phyloP scores from a whole-genome alignment of 371 early-diverging fungal species.

The Mortierella sp. region DNA sequence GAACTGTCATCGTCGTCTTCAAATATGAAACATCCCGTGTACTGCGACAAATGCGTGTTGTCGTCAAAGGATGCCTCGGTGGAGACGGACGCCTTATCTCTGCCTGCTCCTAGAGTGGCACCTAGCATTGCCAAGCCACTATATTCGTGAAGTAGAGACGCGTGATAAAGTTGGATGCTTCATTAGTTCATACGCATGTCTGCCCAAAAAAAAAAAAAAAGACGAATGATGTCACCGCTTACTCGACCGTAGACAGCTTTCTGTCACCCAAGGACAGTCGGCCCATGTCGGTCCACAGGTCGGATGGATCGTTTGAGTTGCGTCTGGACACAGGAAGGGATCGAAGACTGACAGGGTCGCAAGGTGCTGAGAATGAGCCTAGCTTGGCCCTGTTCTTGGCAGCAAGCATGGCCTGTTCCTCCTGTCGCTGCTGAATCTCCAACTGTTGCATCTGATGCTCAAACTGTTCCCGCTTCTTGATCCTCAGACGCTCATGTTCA shows the following conservation, averaged over 20 bases:
- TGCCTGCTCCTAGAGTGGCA: conserved; percentile 7
- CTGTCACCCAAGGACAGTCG: conserved; percentile 33
- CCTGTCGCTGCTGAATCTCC: conserved; percentile 47
- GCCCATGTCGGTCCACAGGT: conserved; percentile 59
- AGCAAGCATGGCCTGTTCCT: conserved; percentile 50
- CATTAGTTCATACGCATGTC: no score
- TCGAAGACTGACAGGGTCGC: conserved; percentile 3
- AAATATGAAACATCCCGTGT: conserved; percentile 36
- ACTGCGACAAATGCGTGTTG: conserved; percentile 30
- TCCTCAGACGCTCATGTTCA: conserved; percentile 52
- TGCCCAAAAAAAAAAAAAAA: no score
- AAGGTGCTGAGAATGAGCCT: conserved; percentile 5
- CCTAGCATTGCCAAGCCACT: conserved; percentile 27
- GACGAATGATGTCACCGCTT: conserved; percentile 7
- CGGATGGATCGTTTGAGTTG: conserved; percentile 59
- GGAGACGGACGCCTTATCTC: conserved; percentile 8
- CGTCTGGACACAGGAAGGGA: conserved; percentile 54
- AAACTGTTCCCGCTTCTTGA: conserved; percentile 41
- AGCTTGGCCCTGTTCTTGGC: conserved; percentile 13
- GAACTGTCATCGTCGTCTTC: conserved; percentile 28
- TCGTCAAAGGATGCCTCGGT: conserved; percentile 27
- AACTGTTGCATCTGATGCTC: conserved; percentile 54
- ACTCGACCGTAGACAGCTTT: conserved; percentile 14
- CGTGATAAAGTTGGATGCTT: no score
- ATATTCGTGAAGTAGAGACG: neutral